phyloP scores from a whole-genome alignment of 2,329 filamentous ascomycete genomes.

The Hymenoscyphus linearis region DNA sequence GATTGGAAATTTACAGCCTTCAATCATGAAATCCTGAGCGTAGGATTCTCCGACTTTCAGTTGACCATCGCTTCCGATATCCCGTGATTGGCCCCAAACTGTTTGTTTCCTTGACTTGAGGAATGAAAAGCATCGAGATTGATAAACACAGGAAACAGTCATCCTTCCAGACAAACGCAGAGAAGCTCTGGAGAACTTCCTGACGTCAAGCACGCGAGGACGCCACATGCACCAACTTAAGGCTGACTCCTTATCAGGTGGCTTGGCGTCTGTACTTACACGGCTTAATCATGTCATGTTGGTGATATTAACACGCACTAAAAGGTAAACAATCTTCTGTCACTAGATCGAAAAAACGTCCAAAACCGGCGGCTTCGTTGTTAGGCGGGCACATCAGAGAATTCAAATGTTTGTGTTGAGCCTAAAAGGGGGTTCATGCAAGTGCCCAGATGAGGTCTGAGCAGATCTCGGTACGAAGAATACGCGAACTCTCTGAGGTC shows the following conservation, averaged over 20 bases:
- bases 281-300: not conserved
- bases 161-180: not conserved
- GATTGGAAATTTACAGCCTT: not conserved
- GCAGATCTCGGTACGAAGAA: not conserved
- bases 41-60: not conserved
- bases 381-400: not conserved
- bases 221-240: not conserved
- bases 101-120: conserved; percentile 1
- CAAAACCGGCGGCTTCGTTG: not conserved
- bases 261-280: not conserved
- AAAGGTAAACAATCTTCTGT: not conserved
- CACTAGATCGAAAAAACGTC: not conserved
- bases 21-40: not conserved
- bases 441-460: not conserved
- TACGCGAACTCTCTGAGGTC: not conserved
- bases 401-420: not conserved
- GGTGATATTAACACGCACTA: not conserved
- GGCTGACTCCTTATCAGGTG: not conserved
- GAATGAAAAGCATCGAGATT: not conserved
- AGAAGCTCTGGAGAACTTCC: not conserved
- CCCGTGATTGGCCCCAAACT: not conserved
- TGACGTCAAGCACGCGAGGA: not conserved
- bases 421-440: not conserved
- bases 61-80: not conserved
- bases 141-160: not conserved